phyloP scores from a whole-genome alignment of 768 basidiomycete genomes.

The Cantharellus anzutake region DNA sequence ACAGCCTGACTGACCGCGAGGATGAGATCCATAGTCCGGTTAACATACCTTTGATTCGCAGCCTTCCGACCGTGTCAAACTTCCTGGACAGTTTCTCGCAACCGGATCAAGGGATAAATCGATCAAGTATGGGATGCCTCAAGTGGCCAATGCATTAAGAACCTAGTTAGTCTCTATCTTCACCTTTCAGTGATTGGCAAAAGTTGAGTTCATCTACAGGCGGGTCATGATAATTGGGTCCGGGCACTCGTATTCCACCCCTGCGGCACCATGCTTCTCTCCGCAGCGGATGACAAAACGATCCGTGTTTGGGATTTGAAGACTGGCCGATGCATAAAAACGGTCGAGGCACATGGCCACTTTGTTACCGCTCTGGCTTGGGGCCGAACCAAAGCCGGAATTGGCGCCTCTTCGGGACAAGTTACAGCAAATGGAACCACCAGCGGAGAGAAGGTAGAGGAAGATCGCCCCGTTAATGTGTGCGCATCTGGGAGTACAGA shows the following conservation, averaged over 20 bases:
- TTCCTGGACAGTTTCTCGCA: slow-evolving; percentile 30
- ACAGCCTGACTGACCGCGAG: neutral
- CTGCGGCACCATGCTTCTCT: slow-evolving; percentile 74
- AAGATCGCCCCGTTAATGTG: slow-evolving; percentile 24
- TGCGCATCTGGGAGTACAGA: slow-evolving; percentile 30
- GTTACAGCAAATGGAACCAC: slow-evolving; percentile 1
- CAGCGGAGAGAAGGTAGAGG: slow-evolving; percentile 10
- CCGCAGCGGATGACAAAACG: slow-evolving; percentile 82
- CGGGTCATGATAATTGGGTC: slow-evolving; percentile 82
- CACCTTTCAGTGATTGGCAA: neutral
- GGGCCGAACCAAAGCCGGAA: slow-evolving; percentile 33
- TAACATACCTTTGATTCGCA: neutral
- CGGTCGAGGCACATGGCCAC: slow-evolving; percentile 62
- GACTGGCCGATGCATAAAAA: slow-evolving; percentile 71
- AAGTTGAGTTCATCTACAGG: slow-evolving; percentile 19
- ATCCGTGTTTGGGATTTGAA: slow-evolving; percentile 79
- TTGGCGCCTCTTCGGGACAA: slow-evolving; percentile 8
- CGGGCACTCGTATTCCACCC: slow-evolving; percentile 80
- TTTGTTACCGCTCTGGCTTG: slow-evolving; percentile 70
- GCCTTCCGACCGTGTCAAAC: slow-evolving; percentile 6
- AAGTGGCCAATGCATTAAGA: slow-evolving; percentile 63
- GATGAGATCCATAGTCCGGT: neutral
- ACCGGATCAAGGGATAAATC: slow-evolving; percentile 84
- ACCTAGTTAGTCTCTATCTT: slow-evolving; percentile 30
- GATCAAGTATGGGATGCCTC: slow-evolving; percentile 82